Evolutionary conservation across 2,329 filamentous ascomycete genomes (phyloP).

Genomic region (Cadophora sp.): DNA sequence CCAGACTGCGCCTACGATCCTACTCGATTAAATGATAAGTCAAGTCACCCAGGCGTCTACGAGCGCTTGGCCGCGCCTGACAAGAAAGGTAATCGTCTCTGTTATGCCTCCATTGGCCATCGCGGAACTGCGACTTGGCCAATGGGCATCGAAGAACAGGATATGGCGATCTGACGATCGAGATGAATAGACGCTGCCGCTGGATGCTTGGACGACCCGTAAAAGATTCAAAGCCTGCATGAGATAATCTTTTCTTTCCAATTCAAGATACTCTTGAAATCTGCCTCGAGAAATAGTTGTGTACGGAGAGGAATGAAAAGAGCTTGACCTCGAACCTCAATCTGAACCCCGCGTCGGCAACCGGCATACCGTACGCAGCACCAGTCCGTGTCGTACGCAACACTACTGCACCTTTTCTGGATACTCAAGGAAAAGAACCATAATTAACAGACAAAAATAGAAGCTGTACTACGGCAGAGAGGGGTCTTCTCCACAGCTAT

Average conservation of each 20-base stretch:
- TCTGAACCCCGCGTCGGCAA: too few relatives aligned
- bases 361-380: background rate
- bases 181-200: slow-evolving; percentile 10
- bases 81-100: background rate
- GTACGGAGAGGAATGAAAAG: background rate
- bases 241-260: background rate
- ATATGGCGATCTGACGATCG: background rate
- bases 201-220: background rate
- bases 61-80: slow-evolving; percentile 2
- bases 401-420: slow-evolving; percentile 1
- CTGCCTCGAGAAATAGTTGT: background rate
- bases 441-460: slow-evolving; percentile 18
- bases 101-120: slow-evolving; percentile 6
- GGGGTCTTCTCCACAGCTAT: background rate
- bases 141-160: background rate
- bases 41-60: background rate
- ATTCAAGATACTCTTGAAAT: background rate
- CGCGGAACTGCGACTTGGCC: background rate
- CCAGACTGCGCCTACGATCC: background rate
- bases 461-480: background rate
- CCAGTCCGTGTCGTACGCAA: background rate
- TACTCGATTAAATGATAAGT: background rate
- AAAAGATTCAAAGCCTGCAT: background rate
- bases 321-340: too few relatives aligned
- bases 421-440: background rate